phyloP scores from a whole-genome alignment of 2,329 filamentous ascomycete genomes.

The Fusarium sp. region DNA sequence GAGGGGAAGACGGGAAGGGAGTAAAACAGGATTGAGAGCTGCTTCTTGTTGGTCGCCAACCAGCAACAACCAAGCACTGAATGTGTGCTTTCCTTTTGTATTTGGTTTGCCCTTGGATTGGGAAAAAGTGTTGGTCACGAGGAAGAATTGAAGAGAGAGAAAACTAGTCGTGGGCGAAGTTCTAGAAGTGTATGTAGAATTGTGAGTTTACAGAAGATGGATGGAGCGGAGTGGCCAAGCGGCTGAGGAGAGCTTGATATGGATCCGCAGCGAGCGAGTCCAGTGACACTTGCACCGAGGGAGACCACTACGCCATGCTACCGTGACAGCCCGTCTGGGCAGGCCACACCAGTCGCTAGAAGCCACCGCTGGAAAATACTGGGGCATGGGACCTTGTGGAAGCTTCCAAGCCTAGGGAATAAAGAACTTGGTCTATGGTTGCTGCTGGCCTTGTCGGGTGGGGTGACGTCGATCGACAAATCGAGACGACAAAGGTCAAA shows the following conservation, averaged over 20 bases:
- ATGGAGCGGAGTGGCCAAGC: slow-evolving; percentile 16
- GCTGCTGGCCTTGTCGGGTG: slow-evolving; percentile 23
- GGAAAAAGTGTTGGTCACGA: slow-evolving; percentile 3
- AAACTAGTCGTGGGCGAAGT: slow-evolving; percentile 19
- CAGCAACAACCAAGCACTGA: slow-evolving; percentile 21
- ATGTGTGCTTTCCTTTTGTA: slow-evolving; percentile 12
- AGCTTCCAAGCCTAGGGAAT: slow-evolving; percentile 41
- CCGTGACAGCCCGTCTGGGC: slow-evolving; percentile 18
- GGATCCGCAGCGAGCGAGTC: slow-evolving; percentile 40
- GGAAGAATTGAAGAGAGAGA: slow-evolving; percentile 15
- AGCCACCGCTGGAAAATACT: slow-evolving; percentile 38
- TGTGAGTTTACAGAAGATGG: slow-evolving; percentile 42
- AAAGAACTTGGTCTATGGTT: slow-evolving; percentile 31
- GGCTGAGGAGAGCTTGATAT: slow-evolving; percentile 34
- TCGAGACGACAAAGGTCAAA: slow-evolving; percentile 14
- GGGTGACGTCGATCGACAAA: slow-evolving; percentile 42
- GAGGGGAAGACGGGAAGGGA: slow-evolving; percentile 14
- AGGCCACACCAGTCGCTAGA: slow-evolving; percentile 20
- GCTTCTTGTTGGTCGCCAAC: slow-evolving; percentile 22
- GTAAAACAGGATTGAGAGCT: slow-evolving; percentile 5
- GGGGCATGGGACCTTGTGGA: slow-evolving; percentile 51
- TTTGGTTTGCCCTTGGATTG: background rate
- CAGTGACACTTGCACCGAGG: slow-evolving; percentile 35
- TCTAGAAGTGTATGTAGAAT: slow-evolving; percentile 27
- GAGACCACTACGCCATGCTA: slow-evolving; percentile 29